Percentiles rank a stretch among this genome's conserved stretches.
Evolutionary conservation across 1,139 yeast genomes (phyloP).

Genomic region (Taphrina sp.): DNA sequence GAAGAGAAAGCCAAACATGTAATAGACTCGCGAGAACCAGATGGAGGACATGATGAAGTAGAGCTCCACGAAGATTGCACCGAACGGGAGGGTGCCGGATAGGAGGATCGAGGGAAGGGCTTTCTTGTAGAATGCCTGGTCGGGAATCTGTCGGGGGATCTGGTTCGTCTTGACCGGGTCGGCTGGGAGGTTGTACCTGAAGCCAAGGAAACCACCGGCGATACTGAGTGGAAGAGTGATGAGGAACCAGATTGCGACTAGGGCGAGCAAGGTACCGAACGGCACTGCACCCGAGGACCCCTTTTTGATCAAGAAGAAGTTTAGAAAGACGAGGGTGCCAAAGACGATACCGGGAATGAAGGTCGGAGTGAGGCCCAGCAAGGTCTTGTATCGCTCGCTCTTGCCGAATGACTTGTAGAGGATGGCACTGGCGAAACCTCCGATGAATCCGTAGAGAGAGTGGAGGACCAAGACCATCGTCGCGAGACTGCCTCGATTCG

Average conservation of each 20-base stretch:
- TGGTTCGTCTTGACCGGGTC: slow-evolving; percentile 73
- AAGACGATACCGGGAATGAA: slow-evolving; percentile 77
- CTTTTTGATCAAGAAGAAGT: slow-evolving; percentile 74
- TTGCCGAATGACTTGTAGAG: slow-evolving; percentile 90
- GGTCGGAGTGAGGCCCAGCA: slow-evolving; percentile 76
- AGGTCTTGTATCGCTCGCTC: slow-evolving; percentile 74
- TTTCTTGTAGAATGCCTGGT: slow-evolving; percentile 79
- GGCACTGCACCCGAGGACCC: slow-evolving; percentile 96
- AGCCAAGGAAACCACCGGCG: slow-evolving; percentile 73
- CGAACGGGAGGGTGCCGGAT: slow-evolving; percentile 87
- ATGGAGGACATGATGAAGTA: slow-evolving; percentile 81
- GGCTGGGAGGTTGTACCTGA: slow-evolving; percentile 58
- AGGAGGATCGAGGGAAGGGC: slow-evolving; percentile 66
- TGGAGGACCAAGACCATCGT: slow-evolving; percentile 84
- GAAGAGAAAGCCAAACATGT: slow-evolving; percentile 96
- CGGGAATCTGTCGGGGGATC: slow-evolving; percentile 93
- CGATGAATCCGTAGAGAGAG: slow-evolving; percentile 73
- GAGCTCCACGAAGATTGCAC: slow-evolving; percentile 62
- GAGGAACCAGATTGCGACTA: slow-evolving; percentile 78
- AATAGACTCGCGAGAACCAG: slow-evolving; percentile 92
- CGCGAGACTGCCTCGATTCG: slow-evolving; percentile 88
- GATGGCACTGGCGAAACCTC: slow-evolving; percentile 83
- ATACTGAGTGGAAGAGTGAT: slow-evolving; percentile 82
- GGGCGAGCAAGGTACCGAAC: slow-evolving; percentile 79
- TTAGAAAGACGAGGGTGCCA: slow-evolving; percentile 61